Evolutionary conservation across 2,329 filamentous ascomycete species (phyloP).

Genomic region (Fusarium sp.): DNA sequence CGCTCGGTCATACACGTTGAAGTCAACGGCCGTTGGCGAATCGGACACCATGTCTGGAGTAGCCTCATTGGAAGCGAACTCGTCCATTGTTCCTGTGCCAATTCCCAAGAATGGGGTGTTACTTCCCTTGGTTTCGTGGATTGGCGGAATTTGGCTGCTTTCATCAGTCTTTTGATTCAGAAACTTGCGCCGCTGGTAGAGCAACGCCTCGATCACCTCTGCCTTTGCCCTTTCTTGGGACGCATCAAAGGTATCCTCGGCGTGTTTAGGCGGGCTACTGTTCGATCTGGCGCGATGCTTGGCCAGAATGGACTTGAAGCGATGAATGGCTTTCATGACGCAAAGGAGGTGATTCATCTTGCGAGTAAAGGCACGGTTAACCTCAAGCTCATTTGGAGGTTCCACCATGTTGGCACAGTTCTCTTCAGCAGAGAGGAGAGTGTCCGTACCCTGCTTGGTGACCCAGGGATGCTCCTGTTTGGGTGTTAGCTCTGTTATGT

Average conservation of each 20-base stretch:
- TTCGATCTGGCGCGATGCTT: slow-evolving; percentile 34
- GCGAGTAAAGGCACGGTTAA: slow-evolving; percentile 88
- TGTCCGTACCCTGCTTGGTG: slow-evolving; percentile 80
- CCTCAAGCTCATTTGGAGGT: slow-evolving; percentile 87
- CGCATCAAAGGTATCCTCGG: slow-evolving; percentile 29
- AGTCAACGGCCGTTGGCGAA: slow-evolving; percentile 84
- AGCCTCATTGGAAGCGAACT: slow-evolving; percentile 52
- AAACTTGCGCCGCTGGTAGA: slow-evolving; percentile 58
- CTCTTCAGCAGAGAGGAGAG: slow-evolving; percentile 81
- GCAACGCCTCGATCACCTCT: slow-evolving; percentile 60
- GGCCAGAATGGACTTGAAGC: slow-evolving; percentile 81
- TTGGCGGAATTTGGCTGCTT: slow-evolving; percentile 61
- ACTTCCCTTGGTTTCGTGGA: slow-evolving; percentile 69
- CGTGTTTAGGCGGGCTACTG: slow-evolving; percentile 11
- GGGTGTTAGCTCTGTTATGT: slow-evolving; percentile 2
- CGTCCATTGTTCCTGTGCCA: slow-evolving; percentile 69
- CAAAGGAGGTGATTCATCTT: slow-evolving; percentile 88
- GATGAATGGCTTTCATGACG: slow-evolving; percentile 90
- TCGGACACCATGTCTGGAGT: slow-evolving; percentile 74
- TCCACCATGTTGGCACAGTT: slow-evolving; percentile 86
- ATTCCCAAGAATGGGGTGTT: slow-evolving; percentile 77
- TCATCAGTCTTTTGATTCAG: slow-evolving; percentile 39
- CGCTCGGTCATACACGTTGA: slow-evolving; percentile 88
- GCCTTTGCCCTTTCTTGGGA: slow-evolving; percentile 51
- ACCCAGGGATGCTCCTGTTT: slow-evolving; percentile 91